These are phyloP conservation scores for Colletotrichum agaves DNA, from an alignment of 2,329 filamentous ascomycete genomes.

Conservation along the genomic window DNA sequence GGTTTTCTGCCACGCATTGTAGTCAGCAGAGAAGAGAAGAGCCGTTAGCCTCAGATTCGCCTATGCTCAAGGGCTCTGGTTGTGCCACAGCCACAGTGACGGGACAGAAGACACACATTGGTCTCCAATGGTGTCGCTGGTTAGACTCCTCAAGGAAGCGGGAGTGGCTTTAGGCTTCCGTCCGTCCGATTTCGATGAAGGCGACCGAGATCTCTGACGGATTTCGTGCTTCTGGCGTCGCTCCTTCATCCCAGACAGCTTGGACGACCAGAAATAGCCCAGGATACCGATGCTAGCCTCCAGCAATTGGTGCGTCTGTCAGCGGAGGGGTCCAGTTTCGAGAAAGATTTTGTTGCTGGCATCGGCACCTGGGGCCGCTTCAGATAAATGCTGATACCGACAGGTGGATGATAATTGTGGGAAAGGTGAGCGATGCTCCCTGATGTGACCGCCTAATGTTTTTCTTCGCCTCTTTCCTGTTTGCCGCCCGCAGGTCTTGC, in stretches of 20 bases:
- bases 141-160: background rate
- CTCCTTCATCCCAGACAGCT: background rate
- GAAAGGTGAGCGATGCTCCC: constrained; percentile 5
- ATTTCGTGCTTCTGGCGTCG: constrained; percentile 55
- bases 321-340: constrained; percentile 15
- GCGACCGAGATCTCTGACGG: constrained; percentile 77
- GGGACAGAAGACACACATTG: background rate
- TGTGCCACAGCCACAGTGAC: constrained; percentile 11
- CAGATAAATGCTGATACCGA: constrained; percentile 3
- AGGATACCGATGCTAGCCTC: constrained; percentile 7
- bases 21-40: constrained; percentile 8
- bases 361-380: background rate
- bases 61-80: background rate
- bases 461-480: background rate
- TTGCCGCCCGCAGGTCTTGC: background rate
- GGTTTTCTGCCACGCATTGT: constrained; percentile 1
- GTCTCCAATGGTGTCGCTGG: background rate
- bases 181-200: background rate
- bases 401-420: constrained; percentile 2
- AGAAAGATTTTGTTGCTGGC: background rate
- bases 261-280: constrained; percentile 28
- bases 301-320: constrained; percentile 11
- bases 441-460: constrained; percentile 8
- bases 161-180: constrained; percentile 16
- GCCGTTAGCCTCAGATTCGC: constrained; percentile 19